These are phyloP conservation scores for Mucor circinelloides DNA, from an alignment of 371 early-diverging fungal genomes.

Conservation along the genomic window DNA sequence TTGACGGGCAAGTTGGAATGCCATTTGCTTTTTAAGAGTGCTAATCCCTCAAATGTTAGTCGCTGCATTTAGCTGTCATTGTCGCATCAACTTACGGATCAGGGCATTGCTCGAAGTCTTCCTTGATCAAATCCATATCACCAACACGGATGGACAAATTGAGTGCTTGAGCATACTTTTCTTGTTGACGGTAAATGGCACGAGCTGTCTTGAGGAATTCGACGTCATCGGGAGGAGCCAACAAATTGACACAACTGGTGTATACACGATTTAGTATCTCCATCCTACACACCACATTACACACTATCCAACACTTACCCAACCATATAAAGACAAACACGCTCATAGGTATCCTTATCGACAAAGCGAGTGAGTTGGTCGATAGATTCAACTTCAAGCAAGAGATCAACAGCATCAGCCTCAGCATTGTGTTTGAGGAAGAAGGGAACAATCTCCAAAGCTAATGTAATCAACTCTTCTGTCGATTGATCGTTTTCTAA, in stretches of 20 bases:
- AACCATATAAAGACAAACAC: conserved; percentile 95
- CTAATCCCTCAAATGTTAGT: conserved; percentile 34
- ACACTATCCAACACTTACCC: conserved; percentile 56
- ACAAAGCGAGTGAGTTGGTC: conserved; percentile 78
- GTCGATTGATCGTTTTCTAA: conserved; percentile 59
- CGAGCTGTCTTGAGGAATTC: conserved; percentile 86
- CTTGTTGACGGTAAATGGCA: conserved; percentile 84
- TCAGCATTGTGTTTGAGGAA: conserved; percentile 93
- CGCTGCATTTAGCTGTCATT: conserved; percentile 6
- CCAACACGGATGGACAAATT: conserved; percentile 86
- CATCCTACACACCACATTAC: neutral
- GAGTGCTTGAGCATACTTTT: conserved; percentile 82
- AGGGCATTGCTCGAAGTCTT: conserved; percentile 85
- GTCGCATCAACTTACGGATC: conserved; percentile 66
- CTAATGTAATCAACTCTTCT: conserved; percentile 71
- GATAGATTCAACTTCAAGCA: conserved; percentile 87
- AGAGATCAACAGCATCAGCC: conserved; percentile 95
- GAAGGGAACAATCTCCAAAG: conserved; percentile 89
- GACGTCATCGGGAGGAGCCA: conserved; percentile 90
- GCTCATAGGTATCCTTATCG: conserved; percentile 89
- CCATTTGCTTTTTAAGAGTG: conserved; percentile 89
- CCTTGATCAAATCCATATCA: conserved; percentile 78
- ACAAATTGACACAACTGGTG: conserved; percentile 84
- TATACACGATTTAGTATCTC: neutral
- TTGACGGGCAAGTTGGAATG: conserved; percentile 92